Base-by-base conservation (phyloP, 139 green algal genomes). In the Microglena sp. region DNA sequence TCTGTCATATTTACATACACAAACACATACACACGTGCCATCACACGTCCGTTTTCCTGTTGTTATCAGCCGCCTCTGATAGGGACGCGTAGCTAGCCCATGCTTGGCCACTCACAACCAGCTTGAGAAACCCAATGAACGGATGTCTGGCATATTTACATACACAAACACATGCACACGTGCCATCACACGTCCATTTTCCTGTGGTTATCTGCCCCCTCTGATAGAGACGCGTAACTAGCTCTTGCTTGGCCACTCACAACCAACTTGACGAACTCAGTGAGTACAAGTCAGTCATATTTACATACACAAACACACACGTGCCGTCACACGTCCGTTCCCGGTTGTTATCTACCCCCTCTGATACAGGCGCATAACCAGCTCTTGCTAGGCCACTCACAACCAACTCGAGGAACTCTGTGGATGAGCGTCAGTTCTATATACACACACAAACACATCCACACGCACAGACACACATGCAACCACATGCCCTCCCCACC, bases 131-230 rank as follows among this genome's bases (percentile, higher is more conserved):
- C 50, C n/a, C n/a, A n/a, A n/a, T n/a, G n/a, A n/a, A n/a, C n/a
- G 34, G 66, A 0, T 22, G 55, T 56, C 40, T 15, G 21, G 7
- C 15, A 21, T 26, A 24, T n/a, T 15, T 15, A 59, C 50, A 59
- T n/a, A 22, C 50, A 27, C 40, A 50, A 11, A 50, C 18, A 22
- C 53, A 60, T 15, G 53, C 21, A 28, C 53, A 22, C 34, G 70
- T 35, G 22, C 83, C 89, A 32, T 81, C 84, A 69, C 96, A 93
- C 26, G 45, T 80, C 74, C 21, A 54, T 54, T 44, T 69, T 72
- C 31, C 56, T 64, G 3, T 32, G n/a, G 0, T 31, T 40, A 59
- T 85, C 79, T 8, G 77, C 64, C 55, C 69, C 60, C 59, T 82
- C 74, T 8, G 36, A 55, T 8, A 82, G 53, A 1, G 36, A 21